Evolutionary conservation across 2,329 filamentous ascomycete species (phyloP).

Genomic region (Penicillium sp.): DNA sequence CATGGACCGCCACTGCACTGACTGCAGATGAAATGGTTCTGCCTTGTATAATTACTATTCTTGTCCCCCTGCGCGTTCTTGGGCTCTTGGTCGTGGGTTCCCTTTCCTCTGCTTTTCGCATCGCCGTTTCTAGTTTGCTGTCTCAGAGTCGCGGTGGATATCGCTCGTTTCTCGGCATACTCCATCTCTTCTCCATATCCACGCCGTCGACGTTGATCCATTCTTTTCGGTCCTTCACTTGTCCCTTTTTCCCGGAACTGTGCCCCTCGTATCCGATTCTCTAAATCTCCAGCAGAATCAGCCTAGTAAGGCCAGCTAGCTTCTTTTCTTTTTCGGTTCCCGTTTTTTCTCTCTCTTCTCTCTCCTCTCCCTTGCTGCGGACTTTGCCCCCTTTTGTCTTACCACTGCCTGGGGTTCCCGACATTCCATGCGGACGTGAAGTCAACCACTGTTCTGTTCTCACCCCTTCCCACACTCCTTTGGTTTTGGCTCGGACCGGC

Average conservation of each 20-base stretch:
- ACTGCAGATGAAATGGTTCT: slow-evolving; percentile 6
- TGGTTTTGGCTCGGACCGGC: slow-evolving; percentile 1
- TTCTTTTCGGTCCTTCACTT: slow-evolving; percentile 1
- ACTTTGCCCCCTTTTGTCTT: neutral
- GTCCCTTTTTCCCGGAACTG: neutral
- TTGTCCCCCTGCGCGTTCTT: neutral
- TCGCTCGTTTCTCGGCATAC: slow-evolving; percentile 6
- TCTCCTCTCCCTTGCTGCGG: neutral
- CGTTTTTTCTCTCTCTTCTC: neutral
- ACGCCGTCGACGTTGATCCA: slow-evolving; percentile 4
- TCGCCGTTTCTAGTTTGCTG: slow-evolving; percentile 1
- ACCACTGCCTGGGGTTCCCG: neutral
- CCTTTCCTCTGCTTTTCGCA: neutral
- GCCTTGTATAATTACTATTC: slow-evolving; percentile 13
- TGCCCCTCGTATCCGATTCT: slow-evolving; percentile 1
- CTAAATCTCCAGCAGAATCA: neutral
- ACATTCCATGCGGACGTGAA: slow-evolving; percentile 10
- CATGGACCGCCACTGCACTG: slow-evolving; percentile 3
- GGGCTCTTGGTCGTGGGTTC: neutral
- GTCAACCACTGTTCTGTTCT: neutral
- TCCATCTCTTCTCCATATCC: slow-evolving; percentile 1
- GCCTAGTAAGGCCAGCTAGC: slow-evolving; percentile 5
- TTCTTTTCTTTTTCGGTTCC: slow-evolving; percentile 5
- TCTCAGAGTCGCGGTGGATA: slow-evolving; percentile 7
- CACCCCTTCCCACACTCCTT: slow-evolving; percentile 11